Base-by-base conservation (phyloP, 2,329 filamentous ascomycete species). In the Thelonectria rubi region DNA sequence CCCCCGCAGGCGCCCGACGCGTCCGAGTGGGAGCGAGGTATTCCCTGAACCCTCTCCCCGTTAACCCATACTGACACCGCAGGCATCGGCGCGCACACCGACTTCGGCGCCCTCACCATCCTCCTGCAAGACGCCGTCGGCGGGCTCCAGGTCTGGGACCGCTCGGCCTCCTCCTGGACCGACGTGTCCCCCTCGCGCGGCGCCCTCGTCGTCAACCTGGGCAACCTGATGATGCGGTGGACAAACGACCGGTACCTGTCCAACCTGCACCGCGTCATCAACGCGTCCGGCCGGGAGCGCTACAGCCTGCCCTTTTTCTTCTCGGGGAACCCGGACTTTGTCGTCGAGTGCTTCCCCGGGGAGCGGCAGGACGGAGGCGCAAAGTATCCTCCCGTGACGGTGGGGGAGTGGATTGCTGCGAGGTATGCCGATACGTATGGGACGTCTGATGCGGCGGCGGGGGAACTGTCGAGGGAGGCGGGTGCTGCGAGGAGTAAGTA, bases 231-330 rank as follows among this genome's bases (percentile, higher is more conserved):
- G 62, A 75, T 76, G 64, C 69, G 77, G n/a, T 84, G 83, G 82
- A 86, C 84, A 8, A 81, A 82, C 54, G 80, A 81, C 15, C 72
- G 75, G 39, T 87, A 85, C 73, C 81, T 80, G 65, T 83, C 80
- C 65, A 85, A 80, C 45, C 70, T 84, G 2, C 85, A 88, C 67
- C 76, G 84, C 5, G 85, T 87, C 26, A 81, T 87, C 64, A 86
- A 86, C 73, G 77, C 77, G 34, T 80, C 79, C 2, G 76, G 76
- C 0, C 74, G 73, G 7, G 81, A 85, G 68, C 77, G 86, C 26
- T 87, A 86, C 66, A 84, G 81, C 6, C 75, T 86, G 9, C 83
- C 84, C 0, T 81, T 86, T 57, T 87, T 86, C 72, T 81, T 85
- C 58, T 81, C 82, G 56, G 84, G 84, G 3, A 84, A 85, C 71